These are phyloP conservation scores for Macrolepiota fuliginosa DNA, from an alignment of 768 basidiomycete species.

Conservation along the genomic window DNA sequence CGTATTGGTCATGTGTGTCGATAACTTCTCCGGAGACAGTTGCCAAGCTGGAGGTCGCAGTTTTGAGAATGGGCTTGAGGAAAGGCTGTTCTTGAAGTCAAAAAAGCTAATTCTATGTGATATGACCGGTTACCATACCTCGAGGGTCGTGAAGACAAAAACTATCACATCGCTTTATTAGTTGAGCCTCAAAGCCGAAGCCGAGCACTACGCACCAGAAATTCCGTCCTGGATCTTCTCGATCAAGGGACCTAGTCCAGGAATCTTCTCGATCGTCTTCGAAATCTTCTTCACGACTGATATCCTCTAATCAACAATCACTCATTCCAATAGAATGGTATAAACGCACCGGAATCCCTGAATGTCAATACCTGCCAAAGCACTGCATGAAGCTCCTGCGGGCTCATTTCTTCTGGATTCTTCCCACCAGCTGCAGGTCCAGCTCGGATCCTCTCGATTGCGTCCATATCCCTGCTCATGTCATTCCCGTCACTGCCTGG, in stretches of 20 bases:
- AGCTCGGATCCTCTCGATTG: slow-evolving; percentile 65
- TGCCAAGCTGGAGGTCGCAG: slow-evolving; percentile 61
- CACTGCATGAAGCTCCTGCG: slow-evolving; percentile 81
- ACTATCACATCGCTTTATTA: slow-evolving; percentile 33
- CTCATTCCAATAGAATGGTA: not conserved
- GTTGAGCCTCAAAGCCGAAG: not conserved
- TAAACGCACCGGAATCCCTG: slow-evolving; percentile 64
- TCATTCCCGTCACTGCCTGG: slow-evolving; percentile 62
- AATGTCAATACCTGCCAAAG: slow-evolving; percentile 87
- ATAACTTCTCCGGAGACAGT: slow-evolving; percentile 75
- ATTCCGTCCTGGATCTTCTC: slow-evolving; percentile 80
- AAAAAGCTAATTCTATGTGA: not conserved
- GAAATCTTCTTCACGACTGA: slow-evolving; percentile 76
- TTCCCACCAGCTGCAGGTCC: slow-evolving; percentile 61
- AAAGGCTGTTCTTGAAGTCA: slow-evolving; percentile 50
- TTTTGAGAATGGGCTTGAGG: slow-evolving; percentile 74
- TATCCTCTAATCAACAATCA: not conserved
- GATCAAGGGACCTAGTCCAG: slow-evolving; percentile 69
- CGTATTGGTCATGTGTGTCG: slow-evolving; percentile 77
- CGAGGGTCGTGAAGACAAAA: slow-evolving; percentile 82
- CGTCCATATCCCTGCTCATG: slow-evolving; percentile 73
- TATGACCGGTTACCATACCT: slow-evolving; percentile 38
- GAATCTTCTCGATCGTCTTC: slow-evolving; percentile 81
- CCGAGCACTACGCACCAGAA: slow-evolving; percentile 39
- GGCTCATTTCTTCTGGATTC: slow-evolving; percentile 77